Evolutionary conservation across 225 moss, liverwort and hornwort genomes (phyloP).

Genomic region (Physcomitrium patens): DNA sequence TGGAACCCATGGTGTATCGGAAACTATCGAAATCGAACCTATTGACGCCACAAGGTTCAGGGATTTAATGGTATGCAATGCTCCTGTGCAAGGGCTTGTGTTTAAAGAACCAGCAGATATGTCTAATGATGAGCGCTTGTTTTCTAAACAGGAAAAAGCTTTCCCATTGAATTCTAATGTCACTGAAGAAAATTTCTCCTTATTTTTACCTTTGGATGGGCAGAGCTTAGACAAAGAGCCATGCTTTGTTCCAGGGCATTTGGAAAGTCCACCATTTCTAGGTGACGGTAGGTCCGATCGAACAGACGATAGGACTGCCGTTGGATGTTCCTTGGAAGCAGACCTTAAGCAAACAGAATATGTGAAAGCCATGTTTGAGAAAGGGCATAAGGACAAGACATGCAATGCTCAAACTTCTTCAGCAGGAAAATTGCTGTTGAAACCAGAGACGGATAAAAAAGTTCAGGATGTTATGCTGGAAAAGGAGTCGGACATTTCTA

Average conservation of each 20-base stretch:
- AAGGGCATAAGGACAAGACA: slow-evolving; percentile 17
- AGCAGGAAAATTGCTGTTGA: neutral
- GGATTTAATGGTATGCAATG: neutral
- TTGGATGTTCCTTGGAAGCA: slow-evolving; percentile 17
- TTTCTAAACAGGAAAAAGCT: neutral
- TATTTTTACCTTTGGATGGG: neutral
- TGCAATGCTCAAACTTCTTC: slow-evolving; percentile 13
- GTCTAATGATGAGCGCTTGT: neutral
- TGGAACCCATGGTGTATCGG: neutral
- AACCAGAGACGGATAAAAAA: neutral
- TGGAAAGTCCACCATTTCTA: neutral
- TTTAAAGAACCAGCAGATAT: neutral
- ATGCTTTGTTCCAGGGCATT: neutral
- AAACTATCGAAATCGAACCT: neutral
- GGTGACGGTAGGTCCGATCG: neutral
- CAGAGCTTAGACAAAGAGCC: neutral
- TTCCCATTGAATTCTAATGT: neutral
- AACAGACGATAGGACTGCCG: neutral
- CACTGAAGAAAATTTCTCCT: neutral
- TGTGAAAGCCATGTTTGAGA: slow-evolving; percentile 2
- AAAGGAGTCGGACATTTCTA: slow-evolving; percentile 17
- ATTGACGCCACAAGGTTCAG: neutral
- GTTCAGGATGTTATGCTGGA: slow-evolving; percentile 13
- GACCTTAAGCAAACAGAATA: slow-evolving; percentile 8
- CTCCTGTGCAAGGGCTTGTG: neutral